Evolutionary conservation across 106 monocot genomes (phyloP).

Genomic region (Dendrobium catenatum): DNA sequence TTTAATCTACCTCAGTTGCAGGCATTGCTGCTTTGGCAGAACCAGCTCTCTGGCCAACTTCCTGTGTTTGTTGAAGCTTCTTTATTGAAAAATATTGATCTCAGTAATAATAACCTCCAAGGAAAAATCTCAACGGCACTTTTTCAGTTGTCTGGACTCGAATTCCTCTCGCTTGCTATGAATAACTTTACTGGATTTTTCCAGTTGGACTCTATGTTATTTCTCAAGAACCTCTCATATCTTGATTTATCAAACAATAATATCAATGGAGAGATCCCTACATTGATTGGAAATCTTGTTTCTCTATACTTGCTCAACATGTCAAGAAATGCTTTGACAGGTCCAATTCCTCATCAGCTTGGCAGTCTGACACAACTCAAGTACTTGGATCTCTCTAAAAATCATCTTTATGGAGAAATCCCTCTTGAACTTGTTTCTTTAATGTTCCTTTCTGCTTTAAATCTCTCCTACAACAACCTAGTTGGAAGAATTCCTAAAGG

Average conservation of each 20-base stretch:
- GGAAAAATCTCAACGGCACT: slow-evolving; percentile 42
- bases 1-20: slow-evolving; percentile 39
- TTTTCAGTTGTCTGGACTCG: slow-evolving; percentile 13
- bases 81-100: slow-evolving; percentile 25
- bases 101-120: slow-evolving; percentile 38
- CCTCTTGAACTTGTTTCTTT: slow-evolving; percentile 30
- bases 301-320: slow-evolving; percentile 47
- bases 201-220: slow-evolving; percentile 19
- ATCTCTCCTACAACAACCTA: slow-evolving; percentile 53
- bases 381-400: slow-evolving; percentile 59
- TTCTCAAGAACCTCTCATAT: slow-evolving; percentile 31
- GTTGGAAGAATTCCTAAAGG: slow-evolving; percentile 37
- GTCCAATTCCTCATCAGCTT: slow-evolving; percentile 37
- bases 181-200: slow-evolving; percentile 47
- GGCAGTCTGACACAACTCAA: slow-evolving; percentile 36
- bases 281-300: slow-evolving; percentile 29
- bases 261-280: slow-evolving; percentile 51
- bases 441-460: slow-evolving; percentile 41
- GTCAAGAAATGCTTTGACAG: slow-evolving; percentile 45
- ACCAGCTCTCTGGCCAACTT: slow-evolving; percentile 31
- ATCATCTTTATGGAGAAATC: slow-evolving; percentile 50
- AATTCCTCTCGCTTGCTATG: background rate
- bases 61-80: slow-evolving; percentile 18
- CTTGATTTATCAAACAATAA: slow-evolving; percentile 59
- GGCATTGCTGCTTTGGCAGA: slow-evolving; percentile 22